phyloP scores from a whole-genome alignment of 1,284 basidiomycete species.

The Mycena sp. region DNA sequence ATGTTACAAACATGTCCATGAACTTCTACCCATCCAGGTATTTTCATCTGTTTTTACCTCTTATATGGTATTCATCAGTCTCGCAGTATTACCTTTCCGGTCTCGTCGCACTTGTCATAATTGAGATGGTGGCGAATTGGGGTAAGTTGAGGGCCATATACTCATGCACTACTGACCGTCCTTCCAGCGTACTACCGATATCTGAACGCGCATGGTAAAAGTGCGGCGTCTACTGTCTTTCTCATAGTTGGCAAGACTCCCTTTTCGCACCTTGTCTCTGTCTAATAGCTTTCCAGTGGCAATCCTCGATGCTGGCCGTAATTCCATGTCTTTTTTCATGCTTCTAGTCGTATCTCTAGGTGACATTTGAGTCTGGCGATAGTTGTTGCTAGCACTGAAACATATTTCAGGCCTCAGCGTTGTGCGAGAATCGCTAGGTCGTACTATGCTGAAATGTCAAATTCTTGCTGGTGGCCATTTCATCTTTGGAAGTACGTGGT shows the following conservation, averaged over 20 bases:
- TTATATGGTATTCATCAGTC: slow-evolving; percentile 12
- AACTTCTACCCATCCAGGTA: slow-evolving; percentile 88
- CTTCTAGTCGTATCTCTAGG: slow-evolving; percentile 89
- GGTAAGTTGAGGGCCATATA: slow-evolving; percentile 51
- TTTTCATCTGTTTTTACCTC: slow-evolving; percentile 30
- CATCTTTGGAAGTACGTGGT: slow-evolving; percentile 86
- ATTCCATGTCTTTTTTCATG: slow-evolving; percentile 95
- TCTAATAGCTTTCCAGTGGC: slow-evolving; percentile 61
- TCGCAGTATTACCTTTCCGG: slow-evolving; percentile 93
- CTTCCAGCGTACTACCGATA: slow-evolving; percentile 83
- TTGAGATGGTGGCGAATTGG: slow-evolving; percentile 95
- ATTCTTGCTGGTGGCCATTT: slow-evolving; percentile 87
- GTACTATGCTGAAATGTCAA: slow-evolving; percentile 82
- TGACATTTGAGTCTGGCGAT: neutral
- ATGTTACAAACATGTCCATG: slow-evolving; percentile 84
- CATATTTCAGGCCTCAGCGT: slow-evolving; percentile 70
- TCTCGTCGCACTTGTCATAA: slow-evolving; percentile 86
- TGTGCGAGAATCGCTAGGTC: slow-evolving; percentile 81
- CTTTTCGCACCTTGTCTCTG: neutral
- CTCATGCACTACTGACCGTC: neutral
- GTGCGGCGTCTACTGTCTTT: slow-evolving; percentile 81
- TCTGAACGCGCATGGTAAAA: slow-evolving; percentile 87
- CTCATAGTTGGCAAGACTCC: slow-evolving; percentile 78
- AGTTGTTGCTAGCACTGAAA: neutral
- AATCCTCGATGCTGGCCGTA: slow-evolving; percentile 92